A percentile compares a stretch with the other conserved stretches of the same genome.
phyloP scores from a whole-genome alignment of 164 flowering plant genomes.

The Umbellularia californica region DNA sequence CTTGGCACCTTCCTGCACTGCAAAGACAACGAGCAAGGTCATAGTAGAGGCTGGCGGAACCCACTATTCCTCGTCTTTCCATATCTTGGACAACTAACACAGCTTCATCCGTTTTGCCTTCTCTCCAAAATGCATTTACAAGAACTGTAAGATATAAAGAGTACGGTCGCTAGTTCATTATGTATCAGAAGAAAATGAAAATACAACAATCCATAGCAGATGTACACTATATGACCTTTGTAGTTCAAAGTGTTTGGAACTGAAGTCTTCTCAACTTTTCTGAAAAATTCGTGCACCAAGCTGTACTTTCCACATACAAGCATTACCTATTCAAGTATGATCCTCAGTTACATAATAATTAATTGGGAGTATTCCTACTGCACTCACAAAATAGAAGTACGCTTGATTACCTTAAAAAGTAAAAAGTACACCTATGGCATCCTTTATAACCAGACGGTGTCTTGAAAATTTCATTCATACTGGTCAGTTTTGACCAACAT shows the following conservation, averaged over 20 bases:
- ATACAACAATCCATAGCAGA: background rate
- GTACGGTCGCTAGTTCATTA: background rate
- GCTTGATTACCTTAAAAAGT: too few relatives aligned
- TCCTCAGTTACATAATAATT: background rate
- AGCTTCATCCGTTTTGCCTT: conserved; percentile 86
- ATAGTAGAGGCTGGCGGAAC: conserved; percentile 88
- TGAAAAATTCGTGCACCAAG: conserved; percentile 85
- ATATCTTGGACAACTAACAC: conserved; percentile 58
- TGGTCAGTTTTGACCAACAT: too few relatives aligned
- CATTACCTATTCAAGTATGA: conserved; percentile 58
- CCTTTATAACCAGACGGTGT: too few relatives aligned
- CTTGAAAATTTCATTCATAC: too few relatives aligned
- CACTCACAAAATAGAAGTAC: background rate
- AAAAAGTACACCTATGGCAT: too few relatives aligned
- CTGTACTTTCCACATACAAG: conserved; percentile 75
- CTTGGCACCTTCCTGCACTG: conserved; percentile 80
- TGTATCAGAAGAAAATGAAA: background rate
- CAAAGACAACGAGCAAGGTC: conserved; percentile 97
- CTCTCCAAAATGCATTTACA: conserved; percentile 77
- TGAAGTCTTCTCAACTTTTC: conserved; percentile 53
- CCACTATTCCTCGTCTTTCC: conserved; percentile 90
- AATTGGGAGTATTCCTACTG: background rate
- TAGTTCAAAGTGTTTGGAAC: conserved; percentile 78
- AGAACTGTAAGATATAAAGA: conserved; percentile 49
- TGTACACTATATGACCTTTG: conserved; percentile 46